These are phyloP conservation scores for Serendipita indica DNA, from an alignment of 768 basidiomycete genomes.

Conservation along the genomic window DNA sequence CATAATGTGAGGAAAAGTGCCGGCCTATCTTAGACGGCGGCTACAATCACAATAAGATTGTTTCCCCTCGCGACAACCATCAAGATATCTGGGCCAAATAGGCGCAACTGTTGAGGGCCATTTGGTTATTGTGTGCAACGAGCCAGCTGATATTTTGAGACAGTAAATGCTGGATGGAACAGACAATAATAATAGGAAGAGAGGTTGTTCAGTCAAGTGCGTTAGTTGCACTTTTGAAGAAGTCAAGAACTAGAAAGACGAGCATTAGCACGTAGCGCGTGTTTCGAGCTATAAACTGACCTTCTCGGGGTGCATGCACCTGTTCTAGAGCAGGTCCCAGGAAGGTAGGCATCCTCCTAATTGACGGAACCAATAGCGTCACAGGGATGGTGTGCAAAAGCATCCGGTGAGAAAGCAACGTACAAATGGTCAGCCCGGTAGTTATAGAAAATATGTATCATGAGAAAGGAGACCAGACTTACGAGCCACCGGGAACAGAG, in stretches of 20 bases:
- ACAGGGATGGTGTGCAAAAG: not conserved
- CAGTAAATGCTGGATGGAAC: too few species aligned
- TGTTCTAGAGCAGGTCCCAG: slow-evolving; percentile 7
- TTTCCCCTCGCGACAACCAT: too few species aligned
- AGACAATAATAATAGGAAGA: too few species aligned
- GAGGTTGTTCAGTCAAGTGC: too few species aligned
- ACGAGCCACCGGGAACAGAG: slow-evolving; percentile 6
- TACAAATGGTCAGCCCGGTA: not conserved
- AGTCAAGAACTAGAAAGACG: not conserved
- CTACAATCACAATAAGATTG: too few species aligned
- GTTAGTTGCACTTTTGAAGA: not conserved
- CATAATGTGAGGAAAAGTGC: too few species aligned
- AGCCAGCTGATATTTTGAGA: too few species aligned
- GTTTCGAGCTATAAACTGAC: not conserved
- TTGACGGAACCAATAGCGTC: not conserved
- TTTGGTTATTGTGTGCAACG: too few species aligned
- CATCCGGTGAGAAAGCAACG: not conserved
- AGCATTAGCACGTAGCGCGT: not conserved
- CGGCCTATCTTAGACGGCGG: too few species aligned
- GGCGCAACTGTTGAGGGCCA: too few species aligned
- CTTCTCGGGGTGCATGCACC: slow-evolving; percentile 1
- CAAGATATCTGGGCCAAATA: too few species aligned
- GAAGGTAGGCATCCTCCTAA: not conserved
- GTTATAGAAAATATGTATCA: not conserved
- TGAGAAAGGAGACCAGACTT: too few species aligned